Conservation (phyloP, 2,329 filamentous ascomycete species). For the Sporothrix dimorphospora region DNA sequence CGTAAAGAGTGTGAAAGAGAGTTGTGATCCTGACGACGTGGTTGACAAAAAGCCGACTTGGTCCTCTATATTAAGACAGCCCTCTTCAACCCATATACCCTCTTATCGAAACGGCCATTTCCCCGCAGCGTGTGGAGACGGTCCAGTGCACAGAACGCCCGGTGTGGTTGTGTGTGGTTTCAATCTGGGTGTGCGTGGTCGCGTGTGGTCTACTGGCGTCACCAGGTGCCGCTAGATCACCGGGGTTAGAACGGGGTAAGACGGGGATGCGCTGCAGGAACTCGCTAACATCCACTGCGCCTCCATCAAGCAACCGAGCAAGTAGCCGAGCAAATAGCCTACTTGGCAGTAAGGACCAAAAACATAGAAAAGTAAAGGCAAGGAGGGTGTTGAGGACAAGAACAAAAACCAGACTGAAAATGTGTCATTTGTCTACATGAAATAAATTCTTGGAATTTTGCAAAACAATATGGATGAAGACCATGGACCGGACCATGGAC, state of each 20-base stretch:
- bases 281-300: background rate
- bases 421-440: too few relatives aligned
- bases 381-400: too few relatives aligned
- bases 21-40: background rate
- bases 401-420: too few relatives aligned
- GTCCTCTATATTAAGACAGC: background rate
- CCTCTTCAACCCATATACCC: background rate
- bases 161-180: background rate
- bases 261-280: background rate
- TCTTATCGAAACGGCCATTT: background rate
- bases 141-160: background rate
- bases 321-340: background rate
- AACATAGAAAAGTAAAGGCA: too few relatives aligned
- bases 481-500: too few relatives aligned
- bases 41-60: conserved; percentile 1
- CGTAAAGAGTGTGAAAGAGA: too few relatives aligned
- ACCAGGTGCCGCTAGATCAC: background rate
- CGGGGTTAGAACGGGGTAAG: background rate
- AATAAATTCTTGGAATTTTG: too few relatives aligned
- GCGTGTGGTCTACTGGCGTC: background rate
- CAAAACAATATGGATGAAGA: too few relatives aligned
- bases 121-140: background rate
- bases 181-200: background rate
- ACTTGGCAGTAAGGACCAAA: too few relatives aligned
- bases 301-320: background rate